phyloP scores from a whole-genome alignment of 139 green algal species.

The Astrephomene gubernaculifera region DNA sequence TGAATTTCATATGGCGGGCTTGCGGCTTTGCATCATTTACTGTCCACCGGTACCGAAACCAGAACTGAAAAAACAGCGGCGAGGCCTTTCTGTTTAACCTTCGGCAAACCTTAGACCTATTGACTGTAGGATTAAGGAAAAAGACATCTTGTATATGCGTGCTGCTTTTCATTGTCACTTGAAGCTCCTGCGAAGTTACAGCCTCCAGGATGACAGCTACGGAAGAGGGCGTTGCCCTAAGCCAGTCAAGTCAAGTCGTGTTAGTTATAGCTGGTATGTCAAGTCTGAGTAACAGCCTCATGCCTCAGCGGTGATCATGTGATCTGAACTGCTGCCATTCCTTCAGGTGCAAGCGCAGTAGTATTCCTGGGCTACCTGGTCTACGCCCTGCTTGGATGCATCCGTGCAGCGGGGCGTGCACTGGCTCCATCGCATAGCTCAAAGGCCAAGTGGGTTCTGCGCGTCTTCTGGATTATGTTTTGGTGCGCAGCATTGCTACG shows the following conservation, averaged over 20 bases:
- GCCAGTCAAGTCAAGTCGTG: conserved; percentile 20
- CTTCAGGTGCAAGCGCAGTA: neutral
- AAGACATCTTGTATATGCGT: too few species aligned
- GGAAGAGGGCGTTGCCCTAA: neutral
- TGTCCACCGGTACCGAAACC: too few species aligned
- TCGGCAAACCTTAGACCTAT: too few species aligned
- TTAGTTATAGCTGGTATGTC: conserved; percentile 19
- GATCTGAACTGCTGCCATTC: neutral
- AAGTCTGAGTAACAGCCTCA: neutral
- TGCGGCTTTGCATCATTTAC: too few species aligned
- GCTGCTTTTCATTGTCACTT: too few species aligned
- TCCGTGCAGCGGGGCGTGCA: neutral
- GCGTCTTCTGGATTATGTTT: neutral
- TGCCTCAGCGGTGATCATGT: neutral
- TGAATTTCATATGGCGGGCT: too few species aligned
- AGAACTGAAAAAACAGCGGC: too few species aligned
- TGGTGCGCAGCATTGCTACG: neutral
- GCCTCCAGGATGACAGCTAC: neutral
- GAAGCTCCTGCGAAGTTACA: too few species aligned
- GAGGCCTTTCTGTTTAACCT: too few species aligned
- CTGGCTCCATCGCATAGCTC: neutral
- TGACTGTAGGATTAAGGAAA: too few species aligned
- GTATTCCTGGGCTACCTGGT: neutral
- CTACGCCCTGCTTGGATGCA: neutral
- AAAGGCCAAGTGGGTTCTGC: neutral